Evolutionary conservation across 2,329 filamentous ascomycete genomes (phyloP).

Genomic region (Paraphaeosphaeria minitans): DNA sequence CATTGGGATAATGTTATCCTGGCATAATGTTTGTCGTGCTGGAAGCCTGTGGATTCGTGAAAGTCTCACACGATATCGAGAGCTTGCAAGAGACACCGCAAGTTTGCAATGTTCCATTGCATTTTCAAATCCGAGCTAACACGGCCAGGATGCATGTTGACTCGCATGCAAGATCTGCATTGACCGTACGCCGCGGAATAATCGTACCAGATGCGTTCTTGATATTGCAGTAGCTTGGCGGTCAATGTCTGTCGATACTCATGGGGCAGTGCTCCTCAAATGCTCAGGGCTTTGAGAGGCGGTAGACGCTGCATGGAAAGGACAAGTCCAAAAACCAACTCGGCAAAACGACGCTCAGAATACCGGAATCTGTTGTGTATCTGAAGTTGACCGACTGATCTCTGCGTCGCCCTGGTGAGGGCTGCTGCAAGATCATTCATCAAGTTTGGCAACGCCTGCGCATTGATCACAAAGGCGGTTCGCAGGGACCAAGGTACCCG

Average conservation of each 20-base stretch:
- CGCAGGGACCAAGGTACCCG: background rate
- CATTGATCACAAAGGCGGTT: constrained; percentile 4
- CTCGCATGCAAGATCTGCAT: background rate
- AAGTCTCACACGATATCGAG: constrained; percentile 16
- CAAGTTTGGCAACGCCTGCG: constrained; percentile 7
- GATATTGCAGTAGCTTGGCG: background rate
- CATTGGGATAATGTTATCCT: background rate
- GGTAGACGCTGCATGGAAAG: constrained; percentile 1
- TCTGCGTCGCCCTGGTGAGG: background rate
- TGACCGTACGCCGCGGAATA: background rate
- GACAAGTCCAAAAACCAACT: constrained; percentile 14
- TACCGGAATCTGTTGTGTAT: constrained; percentile 15
- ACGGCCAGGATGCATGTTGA: background rate
- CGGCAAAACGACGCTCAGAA: constrained; percentile 9
- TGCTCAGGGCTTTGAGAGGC: constrained; percentile 9
- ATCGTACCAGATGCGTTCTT: constrained; percentile 5
- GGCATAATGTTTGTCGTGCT: background rate
- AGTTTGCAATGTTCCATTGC: background rate
- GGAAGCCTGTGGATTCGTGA: constrained; percentile 4
- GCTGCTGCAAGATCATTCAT: constrained; percentile 1
- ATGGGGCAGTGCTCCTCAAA: constrained; percentile 7
- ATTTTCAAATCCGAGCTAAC: background rate
- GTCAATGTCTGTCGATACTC: constrained; percentile 3
- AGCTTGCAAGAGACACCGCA: constrained; percentile 1
- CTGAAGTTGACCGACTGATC: constrained; percentile 1